These are phyloP conservation scores for Pascua sp. DNA, from an alignment of 1,284 basidiomycete species.

Conservation along the genomic window DNA sequence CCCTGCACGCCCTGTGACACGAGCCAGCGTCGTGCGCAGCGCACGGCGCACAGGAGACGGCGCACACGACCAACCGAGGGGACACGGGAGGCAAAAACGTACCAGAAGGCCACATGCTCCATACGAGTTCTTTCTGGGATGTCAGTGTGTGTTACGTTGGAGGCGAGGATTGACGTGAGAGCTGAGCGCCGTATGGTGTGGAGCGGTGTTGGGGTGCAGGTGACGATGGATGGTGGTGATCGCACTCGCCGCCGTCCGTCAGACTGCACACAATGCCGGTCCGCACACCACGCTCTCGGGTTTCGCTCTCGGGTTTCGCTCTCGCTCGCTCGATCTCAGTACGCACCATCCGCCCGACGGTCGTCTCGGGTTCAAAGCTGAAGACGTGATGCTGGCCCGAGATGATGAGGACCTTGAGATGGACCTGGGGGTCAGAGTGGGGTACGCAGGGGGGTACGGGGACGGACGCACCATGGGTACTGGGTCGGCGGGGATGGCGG, in stretches of 20 bases:
- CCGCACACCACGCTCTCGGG: too few species aligned
- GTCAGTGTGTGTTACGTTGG: too few species aligned
- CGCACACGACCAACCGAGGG: not conserved
- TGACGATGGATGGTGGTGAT: too few species aligned
- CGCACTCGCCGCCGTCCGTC: too few species aligned
- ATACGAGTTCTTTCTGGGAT: slow-evolving; percentile 66
- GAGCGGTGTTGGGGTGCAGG: too few species aligned
- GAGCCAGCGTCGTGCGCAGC: too few species aligned
- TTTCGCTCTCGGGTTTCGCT: too few species aligned
- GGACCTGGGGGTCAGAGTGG: slow-evolving; percentile 54
- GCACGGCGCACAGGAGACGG: too few species aligned
- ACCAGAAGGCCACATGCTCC: slow-evolving; percentile 79
- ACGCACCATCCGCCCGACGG: slow-evolving; percentile 58
- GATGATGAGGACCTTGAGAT: slow-evolving; percentile 70
- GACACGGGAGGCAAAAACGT: slow-evolving; percentile 32
- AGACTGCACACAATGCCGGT: too few species aligned
- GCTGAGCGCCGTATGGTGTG: too few species aligned
- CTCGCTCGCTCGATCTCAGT: too few species aligned
- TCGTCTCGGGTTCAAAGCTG: slow-evolving; percentile 72
- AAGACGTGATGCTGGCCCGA: slow-evolving; percentile 68
- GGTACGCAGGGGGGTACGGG: not conserved
- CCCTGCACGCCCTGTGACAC: too few species aligned
- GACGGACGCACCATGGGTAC: not conserved
- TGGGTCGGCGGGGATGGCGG: not conserved
- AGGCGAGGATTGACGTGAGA: not conserved